Evolutionary conservation across 2,329 filamentous ascomycete species (phyloP), one percentile per base, ranked within the genome.

Genomic region (Colletotrichum shisoi): DNA sequence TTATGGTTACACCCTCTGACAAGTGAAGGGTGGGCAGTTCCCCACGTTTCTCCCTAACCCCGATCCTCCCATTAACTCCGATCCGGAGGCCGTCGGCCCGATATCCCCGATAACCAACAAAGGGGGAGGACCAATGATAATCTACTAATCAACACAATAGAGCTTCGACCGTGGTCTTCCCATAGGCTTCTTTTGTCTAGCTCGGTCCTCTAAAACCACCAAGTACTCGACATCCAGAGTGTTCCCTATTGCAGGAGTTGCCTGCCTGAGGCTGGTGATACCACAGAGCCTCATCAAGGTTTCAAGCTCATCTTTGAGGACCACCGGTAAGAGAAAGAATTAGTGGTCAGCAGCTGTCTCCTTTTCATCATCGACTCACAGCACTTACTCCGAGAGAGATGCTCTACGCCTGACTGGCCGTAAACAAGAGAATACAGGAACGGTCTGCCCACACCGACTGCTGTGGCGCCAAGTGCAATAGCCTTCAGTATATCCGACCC

Each of bases 401-500:
- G 78, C 68, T 83, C 78, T 0, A 88, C 85, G 34, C 86, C 85
- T 46, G 79, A 75, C 73, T 81, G 63, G 3, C 69, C 71, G 31
- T 71, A 72, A 79, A 12, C 72, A 70, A 54, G 80, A 82, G 74
- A 82, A 80, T 1, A 94, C 54, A 94, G 78, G 19, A 90, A 86
- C 27, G 87, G 83, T 46, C 90, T 80, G 1, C 90, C 90, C 52
- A 92, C 82, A 4, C 91, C 91, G 0, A 94, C 91, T 40, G 88
- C 91, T 74, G 42, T 72, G 54, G 69, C 69, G 24, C 85, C 92
- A 27, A 83, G 83, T 45, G 93, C 80, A 81, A 93, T 91, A 1
- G 86, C 85, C 73, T 92, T 88, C 74, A 87, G 92, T 2, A 91
- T 84, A 71, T 91, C 89, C 0, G 87, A 85, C 0, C 89, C 89